Conservation (phyloP, 2,329 filamentous ascomycete species). For the Incumbomyces delicatus region DNA sequence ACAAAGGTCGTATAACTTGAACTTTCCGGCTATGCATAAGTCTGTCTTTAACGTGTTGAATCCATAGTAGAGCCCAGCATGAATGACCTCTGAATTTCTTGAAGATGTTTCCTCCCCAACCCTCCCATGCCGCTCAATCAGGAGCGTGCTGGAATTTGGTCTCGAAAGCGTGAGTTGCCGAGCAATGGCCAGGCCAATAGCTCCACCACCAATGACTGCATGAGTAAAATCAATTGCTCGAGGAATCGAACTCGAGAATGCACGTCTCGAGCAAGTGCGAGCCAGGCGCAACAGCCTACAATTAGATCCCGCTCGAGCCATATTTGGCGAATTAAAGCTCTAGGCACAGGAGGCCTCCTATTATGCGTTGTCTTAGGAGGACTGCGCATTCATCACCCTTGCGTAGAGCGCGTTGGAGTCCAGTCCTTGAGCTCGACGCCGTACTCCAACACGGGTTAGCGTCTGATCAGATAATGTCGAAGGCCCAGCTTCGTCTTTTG, state of each 20-base stretch:
- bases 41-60: slow-evolving; percentile 64
- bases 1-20: slow-evolving; percentile 73
- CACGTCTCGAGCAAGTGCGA: too few relatives aligned
- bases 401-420: too few relatives aligned
- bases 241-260: slow-evolving; percentile 35
- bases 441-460: too few relatives aligned
- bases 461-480: too few relatives aligned
- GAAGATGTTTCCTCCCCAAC: slow-evolving; percentile 80
- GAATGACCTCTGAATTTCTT: slow-evolving; percentile 89
- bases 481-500: too few relatives aligned
- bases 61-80: slow-evolving; percentile 90
- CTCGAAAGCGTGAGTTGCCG: slow-evolving; percentile 53
- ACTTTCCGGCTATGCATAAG: slow-evolving; percentile 69
- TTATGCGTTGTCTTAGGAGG: too few relatives aligned
- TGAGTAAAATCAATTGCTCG: slow-evolving; percentile 52
- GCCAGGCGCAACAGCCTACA: too few relatives aligned
- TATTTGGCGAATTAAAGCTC: too few relatives aligned
- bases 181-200: slow-evolving; percentile 72
- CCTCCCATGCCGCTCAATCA: slow-evolving; percentile 68
- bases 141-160: slow-evolving; percentile 55
- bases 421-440: too few relatives aligned
- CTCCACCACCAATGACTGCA: slow-evolving; percentile 58
- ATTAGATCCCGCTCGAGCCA: too few relatives aligned
- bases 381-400: too few relatives aligned
- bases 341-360: too few relatives aligned